Percentiles rank a stretch among this genome's conserved stretches.
Conservation (phyloP, 2,329 filamentous ascomycete genomes). For the Zelopaecilomyces penicillatus region DNA sequence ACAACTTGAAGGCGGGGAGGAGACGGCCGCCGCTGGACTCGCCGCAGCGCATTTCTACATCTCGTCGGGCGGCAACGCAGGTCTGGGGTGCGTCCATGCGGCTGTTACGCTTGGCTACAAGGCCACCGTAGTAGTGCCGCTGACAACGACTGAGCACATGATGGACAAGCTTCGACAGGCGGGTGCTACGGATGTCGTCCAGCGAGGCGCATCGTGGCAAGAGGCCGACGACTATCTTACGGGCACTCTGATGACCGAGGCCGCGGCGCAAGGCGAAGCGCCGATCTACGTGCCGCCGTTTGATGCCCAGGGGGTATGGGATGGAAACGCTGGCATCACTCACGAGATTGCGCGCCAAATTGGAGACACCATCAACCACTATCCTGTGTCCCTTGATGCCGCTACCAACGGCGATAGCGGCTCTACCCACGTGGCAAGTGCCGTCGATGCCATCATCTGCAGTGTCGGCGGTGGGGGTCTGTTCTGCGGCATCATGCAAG, state of each 20-base stretch:
- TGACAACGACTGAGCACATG: constrained; percentile 57
- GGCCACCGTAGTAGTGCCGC: constrained; percentile 65
- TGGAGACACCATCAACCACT: constrained; percentile 13
- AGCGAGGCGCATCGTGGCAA: constrained; percentile 56
- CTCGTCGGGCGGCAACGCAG: constrained; percentile 71
- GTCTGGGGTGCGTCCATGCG: constrained; percentile 68
- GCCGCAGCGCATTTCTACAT: constrained; percentile 55
- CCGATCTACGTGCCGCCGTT: constrained; percentile 59
- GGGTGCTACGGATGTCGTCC: constrained; percentile 54
- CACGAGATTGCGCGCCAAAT: constrained; percentile 34
- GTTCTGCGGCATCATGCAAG: constrained; percentile 64
- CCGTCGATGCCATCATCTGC: constrained; percentile 61
- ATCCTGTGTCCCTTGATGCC: constrained; percentile 38
- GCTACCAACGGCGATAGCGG: constrained; percentile 57
- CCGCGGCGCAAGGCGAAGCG: constrained; percentile 20
- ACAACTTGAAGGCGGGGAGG: constrained; percentile 1
- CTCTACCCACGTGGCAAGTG: constrained; percentile 27
- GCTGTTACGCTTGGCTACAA: constrained; percentile 51
- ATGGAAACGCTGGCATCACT: constrained; percentile 51
- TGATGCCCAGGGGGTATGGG: constrained; percentile 58
- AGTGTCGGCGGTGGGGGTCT: constrained; percentile 74
- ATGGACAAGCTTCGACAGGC: constrained; percentile 56
- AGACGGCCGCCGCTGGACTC: constrained; percentile 10
- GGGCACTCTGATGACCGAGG: constrained; percentile 36
- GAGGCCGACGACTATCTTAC: constrained; percentile 61